Conservation (phyloP, 108 stramenopile species). For the Nitzschia palea region DNA sequence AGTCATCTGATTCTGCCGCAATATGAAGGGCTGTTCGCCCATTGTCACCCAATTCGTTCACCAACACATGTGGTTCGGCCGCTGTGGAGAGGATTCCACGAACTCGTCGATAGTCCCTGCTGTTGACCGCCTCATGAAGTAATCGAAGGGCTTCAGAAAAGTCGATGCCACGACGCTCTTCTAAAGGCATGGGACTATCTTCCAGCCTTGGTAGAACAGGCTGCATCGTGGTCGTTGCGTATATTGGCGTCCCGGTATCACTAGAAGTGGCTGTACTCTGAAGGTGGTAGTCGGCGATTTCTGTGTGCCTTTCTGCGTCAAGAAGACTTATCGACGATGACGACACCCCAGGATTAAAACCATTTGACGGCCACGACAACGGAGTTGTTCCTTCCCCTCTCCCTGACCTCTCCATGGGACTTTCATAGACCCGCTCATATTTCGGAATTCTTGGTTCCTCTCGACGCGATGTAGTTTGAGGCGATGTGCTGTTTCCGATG, state of each 20-base stretch:
- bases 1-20: slow-evolving; percentile 50
- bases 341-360: slow-evolving; percentile 9
- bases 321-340: slow-evolving; percentile 14
- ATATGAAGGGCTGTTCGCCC: slow-evolving; percentile 78
- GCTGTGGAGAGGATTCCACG: slow-evolving; percentile 8
- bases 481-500: slow-evolving; percentile 2
- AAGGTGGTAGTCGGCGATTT: slow-evolving; percentile 18
- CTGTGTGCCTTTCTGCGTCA: slow-evolving; percentile 6
- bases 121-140: slow-evolving; percentile 23
- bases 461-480: neutral
- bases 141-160: slow-evolving; percentile 3
- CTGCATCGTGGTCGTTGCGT: neutral
- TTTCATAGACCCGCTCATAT: neutral
- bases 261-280: neutral
- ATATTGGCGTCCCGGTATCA: neutral
- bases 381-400: neutral
- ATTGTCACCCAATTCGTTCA: slow-evolving; percentile 41
- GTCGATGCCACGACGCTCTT: neutral
- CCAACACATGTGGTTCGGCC: slow-evolving; percentile 28
- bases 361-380: slow-evolving; percentile 1
- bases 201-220: neutral
- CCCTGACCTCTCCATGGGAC: neutral
- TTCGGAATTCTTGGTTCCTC: neutral
- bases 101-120: slow-evolving; percentile 2
- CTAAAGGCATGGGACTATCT: neutral